These are phyloP conservation scores for Centaurea solstitialis DNA, from an alignment of 129 eudicot genomes.

Conservation along the genomic window DNA sequence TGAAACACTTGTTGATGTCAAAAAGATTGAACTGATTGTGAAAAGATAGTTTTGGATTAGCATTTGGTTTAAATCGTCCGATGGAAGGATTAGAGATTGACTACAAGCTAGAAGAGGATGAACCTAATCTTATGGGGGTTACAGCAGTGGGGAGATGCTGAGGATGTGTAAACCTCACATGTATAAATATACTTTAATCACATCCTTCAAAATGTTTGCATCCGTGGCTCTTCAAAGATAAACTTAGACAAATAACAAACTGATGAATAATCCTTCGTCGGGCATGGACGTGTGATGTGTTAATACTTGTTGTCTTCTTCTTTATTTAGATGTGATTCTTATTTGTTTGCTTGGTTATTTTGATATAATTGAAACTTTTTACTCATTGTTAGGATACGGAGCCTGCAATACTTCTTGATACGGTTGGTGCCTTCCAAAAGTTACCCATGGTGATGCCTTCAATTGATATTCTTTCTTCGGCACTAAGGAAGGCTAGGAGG, in stretches of 20 bases:
- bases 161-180: neutral
- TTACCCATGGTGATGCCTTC: constrained; percentile 99
- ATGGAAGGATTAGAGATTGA: too few relatives aligned
- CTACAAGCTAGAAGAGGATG: too few relatives aligned
- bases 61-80: too few relatives aligned
- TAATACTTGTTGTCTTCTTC: neutral
- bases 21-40: too few relatives aligned
- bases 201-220: neutral
- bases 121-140: too few relatives aligned
- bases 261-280: too few relatives aligned
- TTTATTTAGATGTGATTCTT: neutral
- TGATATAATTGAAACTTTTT: neutral
- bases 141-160: neutral
- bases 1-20: too few relatives aligned
- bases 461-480: constrained; percentile 69
- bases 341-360: constrained; percentile 8
- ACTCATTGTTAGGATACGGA: constrained; percentile 46
- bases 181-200: neutral
- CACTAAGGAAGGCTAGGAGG: constrained; percentile 82
- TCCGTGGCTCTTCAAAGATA: neutral
- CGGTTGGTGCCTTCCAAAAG: constrained; percentile 93
- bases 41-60: too few relatives aligned
- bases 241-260: too few relatives aligned
- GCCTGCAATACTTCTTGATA: constrained; percentile 31
- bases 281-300: neutral